phyloP scores from a whole-genome alignment of 2,329 filamentous ascomycete species.

The Ceratocystis cacaofunesta region DNA sequence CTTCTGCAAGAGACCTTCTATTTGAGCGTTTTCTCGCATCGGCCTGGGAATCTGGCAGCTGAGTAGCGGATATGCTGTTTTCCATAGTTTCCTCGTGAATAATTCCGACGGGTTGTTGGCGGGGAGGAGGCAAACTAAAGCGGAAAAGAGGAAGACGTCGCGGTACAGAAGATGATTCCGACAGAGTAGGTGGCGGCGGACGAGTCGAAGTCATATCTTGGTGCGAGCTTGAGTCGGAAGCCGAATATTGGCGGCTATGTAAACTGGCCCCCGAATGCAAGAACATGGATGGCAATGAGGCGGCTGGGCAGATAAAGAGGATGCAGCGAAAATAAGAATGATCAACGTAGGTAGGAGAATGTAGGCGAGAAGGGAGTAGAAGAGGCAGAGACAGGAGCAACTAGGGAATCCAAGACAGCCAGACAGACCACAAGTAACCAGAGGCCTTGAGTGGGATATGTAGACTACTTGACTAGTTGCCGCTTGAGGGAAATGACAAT shows the following conservation, averaged over 20 bases:
- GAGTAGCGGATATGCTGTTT: not conserved
- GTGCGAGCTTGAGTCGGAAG: not conserved
- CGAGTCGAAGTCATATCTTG: not conserved
- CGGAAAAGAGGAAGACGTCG: slow-evolving; percentile 15
- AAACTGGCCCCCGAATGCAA: slow-evolving; percentile 44
- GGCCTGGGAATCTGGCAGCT: not conserved
- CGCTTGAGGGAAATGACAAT: not conserved
- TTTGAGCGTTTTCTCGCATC: slow-evolving; percentile 1
- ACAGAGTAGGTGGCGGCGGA: slow-evolving; percentile 25
- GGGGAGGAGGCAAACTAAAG: slow-evolving; percentile 11
- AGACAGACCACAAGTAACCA: not conserved
- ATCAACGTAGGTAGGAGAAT: not conserved
- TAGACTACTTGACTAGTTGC: not conserved
- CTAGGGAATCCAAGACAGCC: not conserved
- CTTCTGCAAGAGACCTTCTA: slow-evolving; percentile 6
- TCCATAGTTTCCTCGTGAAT: slow-evolving; percentile 15
- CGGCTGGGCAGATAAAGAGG: not conserved
- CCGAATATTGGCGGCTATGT: slow-evolving; percentile 41
- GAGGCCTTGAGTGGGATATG: not conserved
- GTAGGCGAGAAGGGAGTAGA: not conserved
- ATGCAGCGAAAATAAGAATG: not conserved
- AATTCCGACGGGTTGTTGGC: slow-evolving; percentile 9
- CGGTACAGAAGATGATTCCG: slow-evolving; percentile 1
- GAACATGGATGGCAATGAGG: slow-evolving; percentile 37
- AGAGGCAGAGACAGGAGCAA: not conserved